phyloP scores from a whole-genome alignment of 2,329 filamentous ascomycete genomes.

The Exophiala calicioides region DNA sequence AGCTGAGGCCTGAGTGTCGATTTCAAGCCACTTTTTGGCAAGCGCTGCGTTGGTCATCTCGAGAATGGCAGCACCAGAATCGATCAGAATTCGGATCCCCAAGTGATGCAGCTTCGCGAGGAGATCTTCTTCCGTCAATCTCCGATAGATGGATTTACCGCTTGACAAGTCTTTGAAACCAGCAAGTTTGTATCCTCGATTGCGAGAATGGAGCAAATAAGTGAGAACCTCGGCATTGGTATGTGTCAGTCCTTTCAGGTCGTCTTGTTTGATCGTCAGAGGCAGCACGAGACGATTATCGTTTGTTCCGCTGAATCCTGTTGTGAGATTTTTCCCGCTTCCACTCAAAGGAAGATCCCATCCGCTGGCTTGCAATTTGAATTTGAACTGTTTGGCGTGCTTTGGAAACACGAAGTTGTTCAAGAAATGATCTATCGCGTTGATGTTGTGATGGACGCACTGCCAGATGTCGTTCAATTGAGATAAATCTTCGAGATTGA shows the following conservation, averaged over 20 bases:
- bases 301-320: conserved; percentile 70
- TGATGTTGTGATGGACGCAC: conserved; percentile 53
- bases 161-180: conserved; percentile 1
- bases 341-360: conserved; percentile 63
- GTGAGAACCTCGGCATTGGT: conserved; percentile 69
- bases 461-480: conserved; percentile 59
- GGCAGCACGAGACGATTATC: conserved; percentile 63
- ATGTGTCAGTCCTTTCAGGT: conserved; percentile 57
- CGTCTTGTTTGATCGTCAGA: conserved; percentile 56
- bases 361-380: conserved; percentile 65
- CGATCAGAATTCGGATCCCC: conserved; percentile 60
- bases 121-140: conserved; percentile 8
- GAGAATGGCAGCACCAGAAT: conserved; percentile 69
- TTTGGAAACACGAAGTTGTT: conserved; percentile 60
- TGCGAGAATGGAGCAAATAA: conserved; percentile 51
- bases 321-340: conserved; percentile 52
- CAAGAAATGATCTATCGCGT: conserved; percentile 65
- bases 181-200: conserved; percentile 7
- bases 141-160: conserved; percentile 3
- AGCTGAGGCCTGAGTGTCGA: conserved; percentile 40
- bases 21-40: conserved; percentile 54
- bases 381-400: conserved; percentile 62
- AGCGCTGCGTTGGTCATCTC: conserved; percentile 61
- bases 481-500: conserved; percentile 60
- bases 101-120: conserved; percentile 2